These are phyloP conservation scores for Stereocaulon alpinum DNA, from an alignment of 495 filamentous ascomycete species.

Conservation along the genomic window DNA sequence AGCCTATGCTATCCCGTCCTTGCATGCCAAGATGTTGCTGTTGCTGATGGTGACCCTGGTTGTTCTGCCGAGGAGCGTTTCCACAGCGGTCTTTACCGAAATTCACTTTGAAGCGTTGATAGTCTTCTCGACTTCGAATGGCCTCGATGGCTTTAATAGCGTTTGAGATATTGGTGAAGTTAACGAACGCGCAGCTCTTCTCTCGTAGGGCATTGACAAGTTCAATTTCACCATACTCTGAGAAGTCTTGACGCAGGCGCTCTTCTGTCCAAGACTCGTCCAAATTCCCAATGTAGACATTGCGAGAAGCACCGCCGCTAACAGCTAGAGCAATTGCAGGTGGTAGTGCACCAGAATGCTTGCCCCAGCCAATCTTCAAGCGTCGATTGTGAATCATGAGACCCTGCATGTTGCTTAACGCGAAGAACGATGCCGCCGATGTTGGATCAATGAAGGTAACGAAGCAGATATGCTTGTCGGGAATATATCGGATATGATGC, in stretches of 20 bases:
- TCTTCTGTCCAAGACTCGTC: slow-evolving; percentile 97
- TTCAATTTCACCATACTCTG: slow-evolving; percentile 96
- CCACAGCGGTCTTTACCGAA: slow-evolving; percentile 98
- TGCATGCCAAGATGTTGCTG: slow-evolving; percentile 40
- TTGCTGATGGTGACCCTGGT: slow-evolving; percentile 43
- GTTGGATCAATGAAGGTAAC: slow-evolving; percentile 99
- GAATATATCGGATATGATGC: slow-evolving; percentile 97
- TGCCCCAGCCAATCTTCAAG: slow-evolving; percentile 98
- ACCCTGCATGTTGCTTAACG: slow-evolving; percentile 90
- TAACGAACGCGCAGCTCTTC: slow-evolving; percentile 99
- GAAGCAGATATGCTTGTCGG: slow-evolving; percentile 99
- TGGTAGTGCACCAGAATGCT: slow-evolving; percentile 94
- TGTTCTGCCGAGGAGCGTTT: slow-evolving; percentile 83
- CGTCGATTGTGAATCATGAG: slow-evolving; percentile 98
- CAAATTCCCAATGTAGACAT: slow-evolving; percentile 95
- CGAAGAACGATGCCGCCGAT: slow-evolving; percentile 95
- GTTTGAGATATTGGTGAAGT: slow-evolving; percentile 99
- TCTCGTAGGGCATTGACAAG: slow-evolving; percentile 92
- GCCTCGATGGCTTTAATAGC: slow-evolving; percentile 99
- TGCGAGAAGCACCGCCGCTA: slow-evolving; percentile 85
- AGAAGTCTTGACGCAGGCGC: slow-evolving; percentile 88
- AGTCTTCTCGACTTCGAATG: slow-evolving; percentile 86
- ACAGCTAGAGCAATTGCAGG: slow-evolving; percentile 94
- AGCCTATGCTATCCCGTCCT: slow-evolving; percentile 33
- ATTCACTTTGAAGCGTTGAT: slow-evolving; percentile 97